A percentile compares a stretch with the other conserved stretches of the same genome.
Evolutionary conservation across 23 red algal genomes (phyloP).

Genomic region (Cyanidiococcus yangmingshanensis): DNA sequence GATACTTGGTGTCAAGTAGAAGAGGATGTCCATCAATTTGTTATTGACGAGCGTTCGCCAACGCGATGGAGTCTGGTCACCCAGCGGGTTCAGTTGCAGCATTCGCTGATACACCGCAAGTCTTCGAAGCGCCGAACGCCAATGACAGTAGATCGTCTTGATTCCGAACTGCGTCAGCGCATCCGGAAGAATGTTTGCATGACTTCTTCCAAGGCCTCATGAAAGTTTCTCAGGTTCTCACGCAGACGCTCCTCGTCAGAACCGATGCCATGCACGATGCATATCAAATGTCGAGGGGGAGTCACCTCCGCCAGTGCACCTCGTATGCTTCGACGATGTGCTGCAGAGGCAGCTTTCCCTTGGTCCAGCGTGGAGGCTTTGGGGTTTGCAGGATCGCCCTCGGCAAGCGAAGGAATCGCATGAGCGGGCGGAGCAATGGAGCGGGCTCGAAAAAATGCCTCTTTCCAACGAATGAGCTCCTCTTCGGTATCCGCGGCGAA

Average conservation of each 20-base stretch:
- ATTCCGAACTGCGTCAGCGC: conserved; percentile 43
- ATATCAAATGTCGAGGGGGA: conserved; percentile 42
- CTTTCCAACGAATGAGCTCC: conserved; percentile 10
- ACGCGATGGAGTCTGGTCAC: conserved; percentile 4
- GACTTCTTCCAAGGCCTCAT: conserved; percentile 43
- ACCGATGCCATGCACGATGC: conserved; percentile 83
- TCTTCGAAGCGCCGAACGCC: conserved; percentile 45
- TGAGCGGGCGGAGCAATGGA: conserved; percentile 10
- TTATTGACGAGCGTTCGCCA: conserved; percentile 48
- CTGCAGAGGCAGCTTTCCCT: background rate
- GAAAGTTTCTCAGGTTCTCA: conserved; percentile 29
- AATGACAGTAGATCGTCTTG: conserved; percentile 56
- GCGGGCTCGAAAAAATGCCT: conserved; percentile 15
- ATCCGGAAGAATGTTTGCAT: conserved; percentile 65
- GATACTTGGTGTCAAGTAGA: conserved; percentile 49
- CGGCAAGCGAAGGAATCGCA: conserved; percentile 10
- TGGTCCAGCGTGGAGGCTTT: background rate
- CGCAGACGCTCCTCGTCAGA: conserved; percentile 26
- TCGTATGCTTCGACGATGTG: background rate
- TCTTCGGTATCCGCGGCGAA: conserved; percentile 11
- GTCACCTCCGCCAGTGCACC: background rate
- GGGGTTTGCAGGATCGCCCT: background rate
- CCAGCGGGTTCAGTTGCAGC: conserved; percentile 42
- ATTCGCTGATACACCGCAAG: conserved; percentile 50
- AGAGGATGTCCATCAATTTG: conserved; percentile 66